Evolutionary conservation across 495 filamentous ascomycete species (phyloP), one percentile per base, ranked within the genome.

Genomic region (Letharia lupina): DNA sequence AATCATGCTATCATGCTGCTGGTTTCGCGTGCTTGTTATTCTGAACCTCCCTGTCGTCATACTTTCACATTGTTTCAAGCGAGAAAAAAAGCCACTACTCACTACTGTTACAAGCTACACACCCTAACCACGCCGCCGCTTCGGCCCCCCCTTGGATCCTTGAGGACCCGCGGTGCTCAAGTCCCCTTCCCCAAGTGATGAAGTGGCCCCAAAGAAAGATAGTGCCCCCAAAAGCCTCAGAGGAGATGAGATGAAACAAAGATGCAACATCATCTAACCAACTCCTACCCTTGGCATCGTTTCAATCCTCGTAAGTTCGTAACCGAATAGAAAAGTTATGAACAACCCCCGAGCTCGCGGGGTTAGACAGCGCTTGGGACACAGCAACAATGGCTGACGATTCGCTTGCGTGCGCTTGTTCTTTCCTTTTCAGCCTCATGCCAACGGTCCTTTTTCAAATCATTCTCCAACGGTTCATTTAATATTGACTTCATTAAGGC

Each of bases 351-450:
- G 20, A 48, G 33, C 57, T 28, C 40, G n/a, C 37, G 33, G 44
- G 48, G n/a, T 66, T 41, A 35, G 11, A 40, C 23, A 41, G 58
- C 37, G n/a, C 59, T 61, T 61, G 23, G 18, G 33, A 61, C 28
- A 35, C 52, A 35, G 31, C 52, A 56, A 40, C 2, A 28, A 28
- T 28, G 23, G 8, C 33, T 16, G 33, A 28, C 10, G 20, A 28
- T 15, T 44, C 58, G 64, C 64, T 54, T 66, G 57, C 45, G 20
- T 47, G 57, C 64, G 64, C 64, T 58, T 66, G 23, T 61, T 66
- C 41, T 54, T 33, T 28, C 44, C 1, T 28, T 7, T 23, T 42
- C 58, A 40, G 58, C 58, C 59, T 61, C 54, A 12, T 37, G 16
- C 54, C 10, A 16, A 37, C 16, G 4, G 1, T 54, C 2, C 2